A percentile compares a stretch with the other conserved stretches of the same genome.
Evolutionary conservation across 139 green algal genomes (phyloP).

Genomic region (Chlorella sp.): DNA sequence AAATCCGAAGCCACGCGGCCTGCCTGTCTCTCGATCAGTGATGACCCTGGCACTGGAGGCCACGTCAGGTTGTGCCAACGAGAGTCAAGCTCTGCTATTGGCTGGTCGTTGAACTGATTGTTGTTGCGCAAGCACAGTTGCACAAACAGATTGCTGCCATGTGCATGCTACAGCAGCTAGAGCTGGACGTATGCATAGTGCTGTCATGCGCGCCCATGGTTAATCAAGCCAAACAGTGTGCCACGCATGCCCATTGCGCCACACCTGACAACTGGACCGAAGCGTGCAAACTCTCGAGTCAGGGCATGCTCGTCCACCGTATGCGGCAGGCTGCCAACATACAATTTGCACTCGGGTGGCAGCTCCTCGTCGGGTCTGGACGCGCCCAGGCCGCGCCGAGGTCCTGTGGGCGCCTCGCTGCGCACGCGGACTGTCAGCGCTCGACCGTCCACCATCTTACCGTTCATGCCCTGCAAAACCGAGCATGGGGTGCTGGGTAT

Average conservation of each 20-base stretch:
- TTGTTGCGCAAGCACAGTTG: too few species aligned
- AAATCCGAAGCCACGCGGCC: conserved; percentile 66
- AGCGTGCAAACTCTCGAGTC: conserved; percentile 42
- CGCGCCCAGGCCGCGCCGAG: neutral
- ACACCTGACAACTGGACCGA: conserved; percentile 48
- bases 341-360: conserved; percentile 51
- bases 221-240: too few species aligned
- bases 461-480: conserved; percentile 45
- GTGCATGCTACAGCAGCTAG: too few species aligned
- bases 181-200: too few species aligned
- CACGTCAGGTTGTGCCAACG: too few species aligned
- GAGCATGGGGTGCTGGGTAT: neutral
- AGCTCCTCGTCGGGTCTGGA: conserved; percentile 31
- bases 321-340: conserved; percentile 35
- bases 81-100: too few species aligned
- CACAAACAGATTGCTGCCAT: too few species aligned
- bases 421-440: conserved; percentile 33
- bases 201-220: too few species aligned
- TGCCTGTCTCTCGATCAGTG: conserved; percentile 55
- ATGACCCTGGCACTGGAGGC: conserved; percentile 47
- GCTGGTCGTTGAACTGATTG: too few species aligned
- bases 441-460: conserved; percentile 42
- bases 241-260: too few species aligned
- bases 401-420: conserved; percentile 23
- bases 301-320: conserved; percentile 37